These are phyloP conservation scores for Xylariaceae sp. DNA, from an alignment of 2,329 filamentous ascomycete species.

Conservation along the genomic window DNA sequence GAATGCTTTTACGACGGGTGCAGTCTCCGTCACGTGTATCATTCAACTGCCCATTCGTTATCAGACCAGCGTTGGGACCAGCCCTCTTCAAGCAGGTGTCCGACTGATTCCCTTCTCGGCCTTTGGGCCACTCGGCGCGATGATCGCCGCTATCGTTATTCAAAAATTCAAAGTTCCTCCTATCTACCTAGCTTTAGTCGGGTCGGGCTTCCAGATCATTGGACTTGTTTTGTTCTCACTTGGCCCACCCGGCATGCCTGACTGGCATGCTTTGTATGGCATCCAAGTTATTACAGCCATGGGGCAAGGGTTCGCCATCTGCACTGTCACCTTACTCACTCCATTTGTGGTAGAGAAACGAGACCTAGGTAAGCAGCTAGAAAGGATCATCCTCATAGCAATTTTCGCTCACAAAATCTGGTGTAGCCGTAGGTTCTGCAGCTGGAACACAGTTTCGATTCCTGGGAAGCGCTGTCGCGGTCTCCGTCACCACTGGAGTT, in stretches of 20 bases:
- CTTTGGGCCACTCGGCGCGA: slow-evolving; percentile 8
- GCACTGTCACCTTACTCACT: slow-evolving; percentile 13
- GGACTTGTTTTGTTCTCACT: slow-evolving; percentile 10
- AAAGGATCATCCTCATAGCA: no score
- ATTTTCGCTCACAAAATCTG: neutral
- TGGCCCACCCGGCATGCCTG: slow-evolving; percentile 2
- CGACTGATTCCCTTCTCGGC: slow-evolving; percentile 14
- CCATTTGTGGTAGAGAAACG: slow-evolving; percentile 17
- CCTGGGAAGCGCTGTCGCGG: slow-evolving; percentile 15
- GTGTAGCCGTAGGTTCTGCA: slow-evolving; percentile 14
- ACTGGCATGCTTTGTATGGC: slow-evolving; percentile 11
- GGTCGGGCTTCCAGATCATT: slow-evolving; percentile 10
- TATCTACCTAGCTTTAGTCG: slow-evolving; percentile 8
- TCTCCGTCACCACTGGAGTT: slow-evolving; percentile 18
- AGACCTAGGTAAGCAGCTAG: slow-evolving; percentile 21
- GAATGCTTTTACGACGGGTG: slow-evolving; percentile 15
- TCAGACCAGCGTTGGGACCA: slow-evolving; percentile 14
- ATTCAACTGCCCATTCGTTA: slow-evolving; percentile 18
- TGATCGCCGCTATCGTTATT: slow-evolving; percentile 4
- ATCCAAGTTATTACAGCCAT: slow-evolving; percentile 14
- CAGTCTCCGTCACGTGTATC: slow-evolving; percentile 13
- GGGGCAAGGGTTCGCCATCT: slow-evolving; percentile 13
- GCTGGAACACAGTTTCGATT: slow-evolving; percentile 20
- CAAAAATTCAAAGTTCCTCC: slow-evolving; percentile 13
- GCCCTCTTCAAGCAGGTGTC: slow-evolving; percentile 16